Base-by-base conservation (phyloP, 2,329 filamentous ascomycete species). In the Colletotrichum sp. region DNA sequence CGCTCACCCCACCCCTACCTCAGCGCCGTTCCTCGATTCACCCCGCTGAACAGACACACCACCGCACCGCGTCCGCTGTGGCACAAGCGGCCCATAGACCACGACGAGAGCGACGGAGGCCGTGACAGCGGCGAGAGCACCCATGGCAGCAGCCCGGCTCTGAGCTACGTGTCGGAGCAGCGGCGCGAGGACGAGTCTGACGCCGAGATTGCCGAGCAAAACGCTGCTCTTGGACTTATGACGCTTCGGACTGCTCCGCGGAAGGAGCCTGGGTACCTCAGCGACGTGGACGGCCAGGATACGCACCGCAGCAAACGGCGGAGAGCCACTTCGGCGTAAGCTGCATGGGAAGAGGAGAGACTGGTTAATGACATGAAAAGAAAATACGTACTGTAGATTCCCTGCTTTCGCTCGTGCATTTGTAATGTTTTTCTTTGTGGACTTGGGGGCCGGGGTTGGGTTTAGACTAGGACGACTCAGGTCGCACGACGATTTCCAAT, bases 181-280 rank as follows among this genome's bases (percentile, higher is more conserved):
- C 44, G 65, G 59, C 57, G 52, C 32, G 75, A 77, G 48, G 76
- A 78, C 67, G 67, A 75, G 44, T 67, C 52, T n/a, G 71, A 76
- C 18, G 72, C 69, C 28, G 80, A 77, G 9, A 84, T 84, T 0
- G 81, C 81, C 15, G 86, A 89, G 67, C 87, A 86, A 79, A 88
- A 87, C 60, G 88, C 88, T 2, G 88, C 88, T 22, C 81, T 87
- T 75, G 80, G 89, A 8, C 80, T 90, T 48, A 85, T 90, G 87
- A 87, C 88, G 68, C 83, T 90, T 30, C 87, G 86, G 65, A 76
- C 60, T n/a, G 68, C 75, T 10, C 67, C 73, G 22, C 48, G 59
- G 62, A 75, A 76, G 69, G 77, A 68, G 34, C 64, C 66, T n/a
- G 70, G 63, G 16, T 55, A 39, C 28, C 26, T 68, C 28, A 55